Conservation (phyloP, 2,329 filamentous ascomycete species). For the Ceratocystis eucalypticola region DNA sequence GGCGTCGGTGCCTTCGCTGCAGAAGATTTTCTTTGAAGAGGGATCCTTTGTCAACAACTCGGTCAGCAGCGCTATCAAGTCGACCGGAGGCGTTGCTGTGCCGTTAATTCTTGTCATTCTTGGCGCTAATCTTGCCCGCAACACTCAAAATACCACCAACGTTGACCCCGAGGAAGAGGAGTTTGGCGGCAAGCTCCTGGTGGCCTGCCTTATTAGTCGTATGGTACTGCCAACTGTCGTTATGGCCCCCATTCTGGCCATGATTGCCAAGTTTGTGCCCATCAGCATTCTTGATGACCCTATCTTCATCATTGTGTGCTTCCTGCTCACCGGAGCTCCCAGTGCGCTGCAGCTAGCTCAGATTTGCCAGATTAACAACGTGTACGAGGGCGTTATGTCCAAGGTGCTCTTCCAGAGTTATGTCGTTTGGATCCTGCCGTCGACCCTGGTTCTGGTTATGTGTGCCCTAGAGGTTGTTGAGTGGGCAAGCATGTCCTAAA, state of each 20-base stretch:
- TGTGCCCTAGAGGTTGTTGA: conserved; percentile 83
- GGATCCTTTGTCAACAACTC: conserved; percentile 88
- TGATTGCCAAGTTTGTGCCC: conserved; percentile 79
- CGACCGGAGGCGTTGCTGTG: conserved; percentile 81
- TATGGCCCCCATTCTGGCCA: conserved; percentile 79
- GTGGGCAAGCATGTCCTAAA: conserved; percentile 47
- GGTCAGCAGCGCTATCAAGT: conserved; percentile 72
- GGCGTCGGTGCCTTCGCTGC: conserved; percentile 71
- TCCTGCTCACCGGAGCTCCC: conserved; percentile 85
- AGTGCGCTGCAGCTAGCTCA: conserved; percentile 89
- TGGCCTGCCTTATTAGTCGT: conserved; percentile 72
- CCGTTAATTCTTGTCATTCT: conserved; percentile 91
- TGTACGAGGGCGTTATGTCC: conserved; percentile 91
- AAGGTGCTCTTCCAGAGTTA: conserved; percentile 81
- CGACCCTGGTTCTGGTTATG: conserved; percentile 81
- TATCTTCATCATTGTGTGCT: conserved; percentile 96
- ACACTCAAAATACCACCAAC: conserved; percentile 59
- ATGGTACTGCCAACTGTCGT: conserved; percentile 86
- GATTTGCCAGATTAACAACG: conserved; percentile 95
- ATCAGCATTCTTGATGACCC: conserved; percentile 93
- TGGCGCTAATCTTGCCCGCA: conserved; percentile 84
- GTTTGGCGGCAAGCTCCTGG: conserved; percentile 61
- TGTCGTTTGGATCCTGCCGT: conserved; percentile 88
- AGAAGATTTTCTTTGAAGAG: conserved; percentile 73
- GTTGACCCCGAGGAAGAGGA: conserved; percentile 56